Percentiles rank a stretch among this genome's conserved stretches.
These are phyloP conservation scores for Periconia macrospinosa DNA, from an alignment of 2,329 filamentous ascomycete genomes.

Conservation along the genomic window DNA sequence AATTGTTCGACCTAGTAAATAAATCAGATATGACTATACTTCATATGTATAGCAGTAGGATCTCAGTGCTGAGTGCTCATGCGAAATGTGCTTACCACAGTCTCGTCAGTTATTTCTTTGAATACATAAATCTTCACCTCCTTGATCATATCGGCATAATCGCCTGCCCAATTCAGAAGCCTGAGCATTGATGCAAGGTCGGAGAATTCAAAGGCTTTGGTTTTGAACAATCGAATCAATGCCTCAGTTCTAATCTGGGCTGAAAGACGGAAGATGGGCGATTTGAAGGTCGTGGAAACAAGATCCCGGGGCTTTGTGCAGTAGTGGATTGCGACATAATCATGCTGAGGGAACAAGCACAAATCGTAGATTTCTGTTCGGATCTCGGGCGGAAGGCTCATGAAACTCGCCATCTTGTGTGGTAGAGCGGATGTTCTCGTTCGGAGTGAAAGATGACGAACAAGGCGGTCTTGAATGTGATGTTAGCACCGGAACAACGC, in stretches of 20 bases:
- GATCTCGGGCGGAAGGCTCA: slow-evolving; percentile 25
- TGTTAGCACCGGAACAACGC: no score
- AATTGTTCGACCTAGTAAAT: neutral
- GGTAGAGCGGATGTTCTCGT: neutral
- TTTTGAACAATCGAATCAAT: slow-evolving; percentile 19
- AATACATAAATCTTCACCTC: neutral
- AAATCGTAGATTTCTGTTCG: slow-evolving; percentile 24
- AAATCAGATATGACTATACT: neutral
- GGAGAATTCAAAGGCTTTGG: slow-evolving; percentile 12
- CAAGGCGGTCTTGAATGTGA: no score
- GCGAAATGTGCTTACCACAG: neutral
- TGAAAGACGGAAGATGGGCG: slow-evolving; percentile 20
- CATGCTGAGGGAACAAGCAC: slow-evolving; percentile 11
- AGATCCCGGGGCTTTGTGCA: slow-evolving; percentile 9
- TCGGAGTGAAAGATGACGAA: no score
- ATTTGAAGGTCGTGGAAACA: slow-evolving; percentile 9
- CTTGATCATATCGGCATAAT: neutral
- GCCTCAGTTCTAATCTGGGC: slow-evolving; percentile 24
- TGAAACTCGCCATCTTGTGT: slow-evolving; percentile 6
- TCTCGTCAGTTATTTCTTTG: neutral
- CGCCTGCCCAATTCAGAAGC: slow-evolving; percentile 12
- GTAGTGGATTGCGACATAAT: slow-evolving; percentile 4
- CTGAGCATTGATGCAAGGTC: neutral
- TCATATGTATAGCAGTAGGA: neutral
- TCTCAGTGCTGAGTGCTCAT: neutral